Evolutionary conservation across 2,329 filamentous ascomycete species (phyloP).

Genomic region (Alternaria atra): DNA sequence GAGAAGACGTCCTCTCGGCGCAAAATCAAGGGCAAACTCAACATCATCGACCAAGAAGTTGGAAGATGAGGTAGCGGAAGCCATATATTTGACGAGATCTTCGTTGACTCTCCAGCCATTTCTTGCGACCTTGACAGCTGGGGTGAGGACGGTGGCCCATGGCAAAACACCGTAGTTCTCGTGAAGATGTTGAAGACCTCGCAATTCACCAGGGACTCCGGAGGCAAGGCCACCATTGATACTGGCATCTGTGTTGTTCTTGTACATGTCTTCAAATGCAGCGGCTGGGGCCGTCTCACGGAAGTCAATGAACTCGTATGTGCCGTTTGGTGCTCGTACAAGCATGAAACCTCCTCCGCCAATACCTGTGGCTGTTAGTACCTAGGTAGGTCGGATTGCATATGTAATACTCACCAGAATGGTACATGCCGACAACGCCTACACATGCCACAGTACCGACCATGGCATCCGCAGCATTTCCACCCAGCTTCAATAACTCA

Average conservation of each 20-base stretch:
- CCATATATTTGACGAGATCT: slow-evolving; percentile 80
- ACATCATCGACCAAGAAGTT: slow-evolving; percentile 79
- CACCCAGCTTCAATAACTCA: slow-evolving; percentile 59
- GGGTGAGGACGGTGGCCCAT: slow-evolving; percentile 72
- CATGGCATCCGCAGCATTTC: slow-evolving; percentile 61
- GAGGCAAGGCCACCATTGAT: slow-evolving; percentile 74
- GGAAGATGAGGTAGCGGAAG: slow-evolving; percentile 55
- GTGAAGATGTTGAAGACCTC: slow-evolving; percentile 82
- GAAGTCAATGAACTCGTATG: slow-evolving; percentile 88
- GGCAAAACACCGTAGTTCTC: slow-evolving; percentile 68
- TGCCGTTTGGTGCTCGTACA: slow-evolving; percentile 74
- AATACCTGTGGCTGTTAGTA: slow-evolving; percentile 66
- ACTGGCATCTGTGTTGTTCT: slow-evolving; percentile 72
- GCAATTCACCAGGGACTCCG: slow-evolving; percentile 77
- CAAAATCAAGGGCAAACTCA: slow-evolving; percentile 87
- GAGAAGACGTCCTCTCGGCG: slow-evolving; percentile 78
- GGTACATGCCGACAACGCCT: slow-evolving; percentile 60
- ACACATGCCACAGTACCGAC: slow-evolving; percentile 59
- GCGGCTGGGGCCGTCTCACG: slow-evolving; percentile 86
- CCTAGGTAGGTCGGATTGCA: no score
- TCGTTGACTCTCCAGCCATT: slow-evolving; percentile 69
- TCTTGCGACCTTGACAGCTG: slow-evolving; percentile 75
- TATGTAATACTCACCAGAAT: slow-evolving; percentile 43
- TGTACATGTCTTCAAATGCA: slow-evolving; percentile 85
- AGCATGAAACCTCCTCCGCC: slow-evolving; percentile 93